Evolutionary conservation across 441 rosid species (phyloP), one percentile per base, ranked within the genome.

Genomic region (Euphorbia corollata): DNA sequence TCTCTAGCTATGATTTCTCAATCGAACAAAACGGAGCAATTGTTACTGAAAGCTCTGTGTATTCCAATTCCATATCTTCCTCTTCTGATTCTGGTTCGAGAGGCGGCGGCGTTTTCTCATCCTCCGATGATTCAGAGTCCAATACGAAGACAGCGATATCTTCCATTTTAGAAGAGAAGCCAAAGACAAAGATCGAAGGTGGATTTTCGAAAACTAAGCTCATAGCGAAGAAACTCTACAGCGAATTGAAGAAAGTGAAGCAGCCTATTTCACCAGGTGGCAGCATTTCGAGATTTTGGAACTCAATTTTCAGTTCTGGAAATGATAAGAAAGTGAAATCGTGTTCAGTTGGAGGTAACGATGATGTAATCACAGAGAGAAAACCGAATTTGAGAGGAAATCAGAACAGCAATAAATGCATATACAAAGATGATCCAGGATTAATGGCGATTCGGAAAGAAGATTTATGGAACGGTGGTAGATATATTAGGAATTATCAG

Each of bases 221-320:
- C 32, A 71, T 75, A 70, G 87, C 87, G 0, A 23, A 82, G 69
- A 86, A 80, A 76, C 75, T 89, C 55, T 74, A 78, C 38, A 78
- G 85, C 8, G 91, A 87, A 73, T 39, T 81, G 16, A 86, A 84
- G 83, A 87, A 73, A 69, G 79, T 78, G 53, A 90, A 87, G 88
- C 87, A 90, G 62, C 96, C 90, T 19, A 71, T 82, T 30, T 90
- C 96, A 8, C 96, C 96, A 0, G 87, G 93, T 2, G 86, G 81
- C 4, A 83, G 90, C 59, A 80, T 90, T 59, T 73, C 90, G 0
- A 81, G 71, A 60, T 90, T 90, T 73, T 65, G 87, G 16, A 90
- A 85, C 76, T 87, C 91, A 12, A 80, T 90, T 65, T 88, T 90
- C 79, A 86, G 78, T 66, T 73, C 83, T 5, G 86, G 87, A 19